Percentiles rank a stretch among this genome's conserved stretches.
Conservation (phyloP, 2,329 filamentous ascomycete genomes). For the Epichloe festucae region DNA sequence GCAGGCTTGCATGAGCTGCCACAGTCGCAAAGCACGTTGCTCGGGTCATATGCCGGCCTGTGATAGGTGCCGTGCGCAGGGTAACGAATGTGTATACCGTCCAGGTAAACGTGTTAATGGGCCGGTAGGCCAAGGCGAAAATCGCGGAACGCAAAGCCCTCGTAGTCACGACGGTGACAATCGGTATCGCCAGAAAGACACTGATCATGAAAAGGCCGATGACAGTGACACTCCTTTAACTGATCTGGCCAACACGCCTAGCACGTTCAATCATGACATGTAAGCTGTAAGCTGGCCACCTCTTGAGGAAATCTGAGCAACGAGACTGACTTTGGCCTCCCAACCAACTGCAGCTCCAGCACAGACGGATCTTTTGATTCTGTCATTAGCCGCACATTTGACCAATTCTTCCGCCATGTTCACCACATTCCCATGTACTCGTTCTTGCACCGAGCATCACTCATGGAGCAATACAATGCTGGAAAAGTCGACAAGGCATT, state of each 20-base stretch:
- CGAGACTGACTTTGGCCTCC: not conserved
- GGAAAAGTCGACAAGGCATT: slow-evolving; percentile 42
- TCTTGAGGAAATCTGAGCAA: not conserved
- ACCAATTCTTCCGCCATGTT: slow-evolving; percentile 44
- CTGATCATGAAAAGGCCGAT: slow-evolving; percentile 15
- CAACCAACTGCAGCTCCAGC: slow-evolving; percentile 13
- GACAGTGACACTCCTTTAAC: slow-evolving; percentile 23
- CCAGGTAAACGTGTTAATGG: slow-evolving; percentile 29
- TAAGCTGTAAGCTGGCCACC: slow-evolving; percentile 21
- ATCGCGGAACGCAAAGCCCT: slow-evolving; percentile 17
- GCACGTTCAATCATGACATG: slow-evolving; percentile 21
- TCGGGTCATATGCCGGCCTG: slow-evolving; percentile 44
- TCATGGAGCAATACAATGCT: slow-evolving; percentile 45
- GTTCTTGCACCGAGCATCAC: slow-evolving; percentile 44
- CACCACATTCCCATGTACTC: slow-evolving; percentile 47
- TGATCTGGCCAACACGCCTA: slow-evolving; percentile 21
- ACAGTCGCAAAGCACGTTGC: slow-evolving; percentile 44
- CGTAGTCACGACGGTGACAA: slow-evolving; percentile 22
- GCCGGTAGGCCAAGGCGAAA: slow-evolving; percentile 10
- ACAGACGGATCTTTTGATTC: slow-evolving; percentile 33
- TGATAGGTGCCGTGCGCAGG: slow-evolving; percentile 35
- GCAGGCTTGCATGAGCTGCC: slow-evolving; percentile 44
- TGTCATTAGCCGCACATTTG: slow-evolving; percentile 38
- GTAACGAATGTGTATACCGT: slow-evolving; percentile 43
- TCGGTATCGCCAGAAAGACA: slow-evolving; percentile 4